Conservation (phyloP, 352 stramenopile species). For the Phytopythium boreale region DNA sequence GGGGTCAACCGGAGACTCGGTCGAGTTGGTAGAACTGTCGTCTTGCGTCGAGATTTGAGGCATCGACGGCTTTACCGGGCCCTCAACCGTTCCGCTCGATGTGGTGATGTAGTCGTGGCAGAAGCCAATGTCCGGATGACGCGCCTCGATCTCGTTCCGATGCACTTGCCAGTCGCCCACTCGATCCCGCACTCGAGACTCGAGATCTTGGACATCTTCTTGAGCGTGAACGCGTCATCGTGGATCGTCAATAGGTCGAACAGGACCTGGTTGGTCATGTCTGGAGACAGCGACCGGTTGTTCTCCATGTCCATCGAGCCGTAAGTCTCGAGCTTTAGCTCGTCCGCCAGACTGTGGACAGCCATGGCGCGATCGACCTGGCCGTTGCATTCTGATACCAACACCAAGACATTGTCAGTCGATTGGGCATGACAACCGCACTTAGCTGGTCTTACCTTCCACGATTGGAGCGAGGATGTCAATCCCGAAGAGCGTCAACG, state of each 20-base stretch:
- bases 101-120: neutral
- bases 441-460: neutral
- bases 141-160: constrained; percentile 2
- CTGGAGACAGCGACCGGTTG: neutral
- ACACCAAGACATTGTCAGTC: neutral
- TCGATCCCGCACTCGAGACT: constrained; percentile 15
- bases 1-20: neutral
- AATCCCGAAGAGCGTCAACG: too few relatives aligned
- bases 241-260: constrained; percentile 8
- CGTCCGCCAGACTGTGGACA: neutral
- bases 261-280: constrained; percentile 2
- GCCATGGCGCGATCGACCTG: constrained; percentile 2
- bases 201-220: constrained; percentile 14
- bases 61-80: too few relatives aligned
- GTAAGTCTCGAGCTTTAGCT: neutral
- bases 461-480: too few relatives aligned
- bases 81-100: too few relatives aligned
- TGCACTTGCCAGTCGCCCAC: neutral
- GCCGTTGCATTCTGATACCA: neutral
- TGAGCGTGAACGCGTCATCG: constrained; percentile 4
- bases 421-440: too few relatives aligned
- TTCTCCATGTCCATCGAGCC: constrained; percentile 4
- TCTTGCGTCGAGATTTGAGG: too few relatives aligned
- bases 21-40: too few relatives aligned
- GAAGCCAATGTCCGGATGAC: neutral